Base-by-base conservation (phyloP, 495 filamentous ascomycete species). In the Penicillium manginii region DNA sequence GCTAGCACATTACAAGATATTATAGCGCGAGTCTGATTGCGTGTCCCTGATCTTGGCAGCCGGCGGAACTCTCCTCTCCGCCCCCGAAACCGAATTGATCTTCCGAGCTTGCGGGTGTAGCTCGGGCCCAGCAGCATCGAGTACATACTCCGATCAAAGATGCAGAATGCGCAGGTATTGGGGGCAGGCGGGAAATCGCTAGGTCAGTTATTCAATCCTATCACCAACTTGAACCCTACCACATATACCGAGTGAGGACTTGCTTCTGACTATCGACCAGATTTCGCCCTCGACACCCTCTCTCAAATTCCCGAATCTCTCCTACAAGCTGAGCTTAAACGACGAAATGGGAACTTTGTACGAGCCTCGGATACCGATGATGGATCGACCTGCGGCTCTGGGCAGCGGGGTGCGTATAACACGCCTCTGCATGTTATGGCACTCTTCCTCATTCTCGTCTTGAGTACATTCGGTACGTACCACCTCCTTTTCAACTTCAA, bases 391-490 rank as follows among this genome's bases (percentile, higher is more conserved):
- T 91, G 88, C 69, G 88, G 88, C 49, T 89, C 88, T 3, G 78
- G 76, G 11, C 71, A 82, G 35, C 65, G 65, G 17, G 87, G 86
- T 50, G 71, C 70, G 29, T 91, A 90, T 67, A 85, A 91, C 60
- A 88, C 83, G 2, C 72, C 84, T 0, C 67, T 88, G 21, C 91
- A 93, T 70, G 86, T 92, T 43, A 83, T 87, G 68, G 91, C 90
- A n/a, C 75, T 94, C 26, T 81, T 93, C 66, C 72, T 94, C 42
- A 90, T 94, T 35, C 75, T 94, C 18, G 69, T 76, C 2, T 68
- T 92, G 29, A 92, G 90, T 72, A 88, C 86, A n/a, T 60, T 88
- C 32, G 85, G 90, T 92, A 81, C 57, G 76, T 67, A 35, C 37
- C 43, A 11, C 31, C 39, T 55, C 49, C 29, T 35, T 18, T 23